Conservation (phyloP, 2,329 filamentous ascomycete genomes). For the Corynespora cassiicola region DNA sequence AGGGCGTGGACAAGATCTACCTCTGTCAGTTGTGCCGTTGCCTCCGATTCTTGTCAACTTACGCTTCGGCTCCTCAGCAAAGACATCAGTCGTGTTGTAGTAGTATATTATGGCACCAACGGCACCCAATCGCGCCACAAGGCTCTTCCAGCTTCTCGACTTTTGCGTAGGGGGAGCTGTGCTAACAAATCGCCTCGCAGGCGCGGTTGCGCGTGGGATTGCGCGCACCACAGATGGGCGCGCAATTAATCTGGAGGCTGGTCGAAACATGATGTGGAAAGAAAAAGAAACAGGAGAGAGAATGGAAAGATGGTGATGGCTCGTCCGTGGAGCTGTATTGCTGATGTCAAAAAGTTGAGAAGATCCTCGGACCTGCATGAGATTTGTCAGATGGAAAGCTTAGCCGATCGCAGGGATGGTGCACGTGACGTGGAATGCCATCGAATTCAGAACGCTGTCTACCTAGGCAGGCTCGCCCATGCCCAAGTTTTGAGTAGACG, state of each 20-base stretch:
- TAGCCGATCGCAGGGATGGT: not conserved
- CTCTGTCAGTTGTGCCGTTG: slow-evolving; percentile 2
- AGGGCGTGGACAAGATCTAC: slow-evolving; percentile 2
- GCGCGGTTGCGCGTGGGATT: slow-evolving; percentile 46
- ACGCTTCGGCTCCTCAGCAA: slow-evolving; percentile 61
- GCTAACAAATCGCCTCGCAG: slow-evolving; percentile 60
- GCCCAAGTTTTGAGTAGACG: slow-evolving; percentile 2
- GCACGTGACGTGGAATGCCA: slow-evolving; percentile 4
- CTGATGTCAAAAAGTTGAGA: slow-evolving; percentile 10
- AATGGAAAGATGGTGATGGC: slow-evolving; percentile 23
- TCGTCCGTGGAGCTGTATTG: too few species aligned
- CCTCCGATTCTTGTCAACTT: slow-evolving; percentile 3
- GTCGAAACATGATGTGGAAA: slow-evolving; percentile 58
- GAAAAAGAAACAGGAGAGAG: slow-evolving; percentile 22
- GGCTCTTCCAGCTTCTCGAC: slow-evolving; percentile 82
- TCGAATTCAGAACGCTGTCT: slow-evolving; percentile 1
- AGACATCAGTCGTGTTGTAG: slow-evolving; percentile 88
- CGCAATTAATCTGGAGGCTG: slow-evolving; percentile 53
- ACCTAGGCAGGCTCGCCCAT: slow-evolving; percentile 1
- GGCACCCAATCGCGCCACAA: slow-evolving; percentile 74
- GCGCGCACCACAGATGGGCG: slow-evolving; percentile 38
- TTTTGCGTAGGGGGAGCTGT: slow-evolving; percentile 67
- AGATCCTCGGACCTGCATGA: slow-evolving; percentile 6
- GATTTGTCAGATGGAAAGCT: slow-evolving; percentile 12
- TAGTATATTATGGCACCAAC: slow-evolving; percentile 84